Base-by-base conservation (phyloP, 768 basidiomycete species). In the Asterophora lycoperdoides region DNA sequence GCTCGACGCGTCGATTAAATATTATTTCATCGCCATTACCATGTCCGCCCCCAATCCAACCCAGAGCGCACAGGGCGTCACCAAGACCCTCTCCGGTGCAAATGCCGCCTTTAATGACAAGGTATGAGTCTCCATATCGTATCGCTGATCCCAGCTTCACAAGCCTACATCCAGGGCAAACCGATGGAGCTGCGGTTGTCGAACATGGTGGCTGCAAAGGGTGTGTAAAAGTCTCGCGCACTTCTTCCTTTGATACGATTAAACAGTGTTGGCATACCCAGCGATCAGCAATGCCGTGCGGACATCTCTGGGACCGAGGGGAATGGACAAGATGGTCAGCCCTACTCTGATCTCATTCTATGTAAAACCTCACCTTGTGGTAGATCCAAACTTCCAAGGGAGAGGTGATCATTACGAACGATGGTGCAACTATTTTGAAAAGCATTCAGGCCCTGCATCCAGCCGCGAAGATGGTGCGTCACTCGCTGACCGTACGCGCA, bases 281-380 rank as follows among this genome's bases (percentile, higher is more conserved):
- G 94, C 95, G 23, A 96, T 99, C 62, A 93, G 93, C 59, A 94
- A 96, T 76, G 95, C 93, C 44, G 94, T 99, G 36, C 78, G 95
- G 59, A 98, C 95, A 38, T 97, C 94, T 36, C 71, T 99, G 58
- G 95, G 95, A 11, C 95, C 95, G 40, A 84, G 89, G 67, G 95
- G 95, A 54, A 99, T 99, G 95, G 95, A 98, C 74, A 98, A 98
- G 77, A 98, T 98, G 95, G 95, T 89, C 60, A 50, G 74, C 55
- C 23, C 51, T 46, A 19, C 30, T 40, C 40, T 53, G 29, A 41
- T 52, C 38, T 51, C 46, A 41, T 47, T 20, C 41, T 37, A 48
- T 44, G 44, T 45, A 44, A 48, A 20, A 33, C 23, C 33, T 51
- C 30, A 56, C 15, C 2, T 35, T 52, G 38, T 33, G 9, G n/a